Evolutionary conservation across 2,329 filamentous ascomycete genomes (phyloP), one percentile per base, ranked within the genome.

Genomic region (Monosporascus sp.): DNA sequence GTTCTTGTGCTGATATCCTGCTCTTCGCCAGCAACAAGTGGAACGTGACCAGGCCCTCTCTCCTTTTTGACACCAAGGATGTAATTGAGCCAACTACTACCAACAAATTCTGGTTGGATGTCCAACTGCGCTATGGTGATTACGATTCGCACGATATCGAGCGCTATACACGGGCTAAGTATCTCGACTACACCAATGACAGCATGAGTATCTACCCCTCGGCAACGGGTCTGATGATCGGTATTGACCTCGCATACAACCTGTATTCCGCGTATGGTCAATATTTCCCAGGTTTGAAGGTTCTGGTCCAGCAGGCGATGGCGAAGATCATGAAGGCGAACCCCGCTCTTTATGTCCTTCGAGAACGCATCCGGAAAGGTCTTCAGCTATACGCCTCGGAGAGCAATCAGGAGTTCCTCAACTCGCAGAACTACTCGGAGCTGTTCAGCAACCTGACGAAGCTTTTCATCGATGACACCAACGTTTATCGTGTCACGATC

Each of bases 311-410:
- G 72, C 93, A 97, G 71, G 94, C 95, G 6, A 99, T 99, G 95
- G 91, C 91, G 48, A 99, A 99, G 85, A 85, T 99, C 69, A 99
- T 99, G 94, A 99, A 99, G 75, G 93, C 94, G 38, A 99, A 99
- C 67, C 94, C 94, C 17, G 94, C 94, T 3, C 75, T 99, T 35
- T 99, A 97, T 69, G 94, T 99, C 50, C 77, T 99, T 55, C 89
- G 94, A 55, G 94, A 99, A 76, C 94, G 94, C 81, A 99, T 99
- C 59, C 85, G 95, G 60, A 99, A 99, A 79, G 94, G 94, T 79
- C 82, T 99, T 54, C 94, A 99, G 74, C 79, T 99, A 15, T 99
- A 99, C 66, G 94, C 94, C 3, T 97, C 93, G 0, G 95, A 99
- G 76, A 97, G 90, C 76, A 97, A 96, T 74, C 94, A 99, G 67